Evolutionary conservation across 129 eudicot species (phyloP), one percentile per base, ranked within the genome.

Genomic region (Ambrosia trifida): DNA sequence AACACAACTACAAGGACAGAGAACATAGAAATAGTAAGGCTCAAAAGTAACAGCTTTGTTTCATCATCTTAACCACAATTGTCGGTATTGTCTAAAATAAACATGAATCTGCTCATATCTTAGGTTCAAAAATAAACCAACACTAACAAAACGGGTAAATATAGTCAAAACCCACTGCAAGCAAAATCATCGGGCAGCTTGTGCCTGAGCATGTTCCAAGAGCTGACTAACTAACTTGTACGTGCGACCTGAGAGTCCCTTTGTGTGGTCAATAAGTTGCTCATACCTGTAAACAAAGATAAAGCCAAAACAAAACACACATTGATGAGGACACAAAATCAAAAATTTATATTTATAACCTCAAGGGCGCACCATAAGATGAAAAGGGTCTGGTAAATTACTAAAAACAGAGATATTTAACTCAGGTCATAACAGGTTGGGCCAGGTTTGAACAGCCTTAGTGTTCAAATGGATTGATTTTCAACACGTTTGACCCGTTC

Each of bases 241-340:
- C 11, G 99, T 95, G 4, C 99, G 94, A 14, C 88, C 89, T 19
- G 97, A 90, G 18, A 90, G 85, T 8, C 85, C 91, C 19, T 90
- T 95, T 11, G 95, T 90, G 84, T 95, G 99, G 78, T 90, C 99
- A 57, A 95, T 90, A 45, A 95, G 99, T 76, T 95, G 99, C 87
- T 95, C 97, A 51, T 95, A 90, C 83, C 99, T 95, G 85, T 12
- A 8, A 62, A 47, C 2, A 24, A 18, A 31, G 20, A 69, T 57
- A 36, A 68, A 58, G 17, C 24, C 28, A 56, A 60, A 13, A n/a
- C n/a, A n/a, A n/a, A n/a, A n/a, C n/a, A n/a, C n/a, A n/a, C n/a
- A 32, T 8, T 24, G n/a, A 36, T 36, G 4, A 70, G 11, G 40
- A 54, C 19, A 54, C 66, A 36, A n/a, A n/a, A n/a, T 24, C 12